Percentiles rank a stretch among this genome's conserved stretches.
Evolutionary conservation across 2,329 filamentous ascomycete species (phyloP).

Genomic region (Dactylonectria estremocensis): DNA sequence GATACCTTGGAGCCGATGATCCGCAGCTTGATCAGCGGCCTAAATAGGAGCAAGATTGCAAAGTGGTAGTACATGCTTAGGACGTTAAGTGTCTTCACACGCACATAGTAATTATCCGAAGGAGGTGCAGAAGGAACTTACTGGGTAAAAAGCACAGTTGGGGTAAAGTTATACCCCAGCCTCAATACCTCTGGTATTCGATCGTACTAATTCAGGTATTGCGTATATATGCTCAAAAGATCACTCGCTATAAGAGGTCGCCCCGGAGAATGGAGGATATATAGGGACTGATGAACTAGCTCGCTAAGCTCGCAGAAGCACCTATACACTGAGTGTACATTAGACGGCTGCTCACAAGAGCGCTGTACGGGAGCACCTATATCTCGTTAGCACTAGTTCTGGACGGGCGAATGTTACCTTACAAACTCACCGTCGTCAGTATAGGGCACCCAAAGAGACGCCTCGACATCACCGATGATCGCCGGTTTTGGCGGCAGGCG

Average conservation of each 20-base stretch:
- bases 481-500: slow-evolving; percentile 72
- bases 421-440: slow-evolving; percentile 68
- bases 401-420: neutral
- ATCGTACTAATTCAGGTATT: slow-evolving; percentile 81
- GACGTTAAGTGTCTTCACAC: slow-evolving; percentile 29
- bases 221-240: slow-evolving; percentile 75
- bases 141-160: slow-evolving; percentile 82
- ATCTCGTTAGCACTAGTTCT: slow-evolving; percentile 12
- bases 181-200: slow-evolving; percentile 75
- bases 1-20: slow-evolving; percentile 75
- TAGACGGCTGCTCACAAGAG: slow-evolving; percentile 74
- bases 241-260: slow-evolving; percentile 75
- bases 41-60: slow-evolving; percentile 79
- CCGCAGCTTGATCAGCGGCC: slow-evolving; percentile 76
- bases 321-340: slow-evolving; percentile 77
- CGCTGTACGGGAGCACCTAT: slow-evolving; percentile 68
- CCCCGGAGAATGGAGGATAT: slow-evolving; percentile 79
- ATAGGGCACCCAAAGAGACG: slow-evolving; percentile 72
- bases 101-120: neutral
- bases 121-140: slow-evolving; percentile 59
- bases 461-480: slow-evolving; percentile 73
- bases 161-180: slow-evolving; percentile 78
- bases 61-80: slow-evolving; percentile 79
- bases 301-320: slow-evolving; percentile 82
- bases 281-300: slow-evolving; percentile 79